These are phyloP conservation scores for Globisporangium splendens DNA, from an alignment of 352 stramenopile species.

Conservation along the genomic window DNA sequence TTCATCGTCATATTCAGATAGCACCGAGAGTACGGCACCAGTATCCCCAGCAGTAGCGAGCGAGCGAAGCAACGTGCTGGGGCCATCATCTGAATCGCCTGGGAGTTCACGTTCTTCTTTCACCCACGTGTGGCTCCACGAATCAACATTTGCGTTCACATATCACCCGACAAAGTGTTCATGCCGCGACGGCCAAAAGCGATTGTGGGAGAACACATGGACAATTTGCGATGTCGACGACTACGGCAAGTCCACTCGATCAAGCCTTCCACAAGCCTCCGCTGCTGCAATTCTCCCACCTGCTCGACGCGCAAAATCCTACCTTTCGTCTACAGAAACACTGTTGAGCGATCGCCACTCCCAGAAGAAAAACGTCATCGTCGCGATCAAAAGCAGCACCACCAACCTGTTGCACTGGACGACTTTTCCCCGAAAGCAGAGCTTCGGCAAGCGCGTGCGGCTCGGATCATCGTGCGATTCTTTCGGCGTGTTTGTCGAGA, in stretches of 20 bases:
- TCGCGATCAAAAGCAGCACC: not conserved
- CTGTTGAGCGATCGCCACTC: not conserved
- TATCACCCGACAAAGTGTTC: slow-evolving; percentile 9
- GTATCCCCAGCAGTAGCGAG: not conserved
- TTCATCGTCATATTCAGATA: not conserved
- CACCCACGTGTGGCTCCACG: slow-evolving; percentile 14
- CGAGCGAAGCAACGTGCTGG: not conserved
- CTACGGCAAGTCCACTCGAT: not conserved
- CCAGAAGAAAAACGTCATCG: not conserved
- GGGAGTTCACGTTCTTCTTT: not conserved
- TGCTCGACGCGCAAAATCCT: not conserved
- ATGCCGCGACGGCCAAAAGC: not conserved
- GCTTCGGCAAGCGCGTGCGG: slow-evolving; percentile 31
- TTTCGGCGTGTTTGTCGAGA: slow-evolving; percentile 33
- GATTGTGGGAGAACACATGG: slow-evolving; percentile 16
- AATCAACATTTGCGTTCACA: not conserved
- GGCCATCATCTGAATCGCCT: not conserved
- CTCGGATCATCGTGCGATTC: slow-evolving; percentile 60
- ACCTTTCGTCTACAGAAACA: not conserved
- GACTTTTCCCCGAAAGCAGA: slow-evolving; percentile 13
- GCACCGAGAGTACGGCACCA: not conserved
- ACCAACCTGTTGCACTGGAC: not conserved
- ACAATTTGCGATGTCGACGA: slow-evolving; percentile 15
- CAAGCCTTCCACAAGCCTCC: not conserved
- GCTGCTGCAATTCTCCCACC: not conserved